Evolutionary conservation across 441 rosid genomes (phyloP), one percentile per base, ranked within the genome.

Genomic region (Cnidoscolus chayamansa): DNA sequence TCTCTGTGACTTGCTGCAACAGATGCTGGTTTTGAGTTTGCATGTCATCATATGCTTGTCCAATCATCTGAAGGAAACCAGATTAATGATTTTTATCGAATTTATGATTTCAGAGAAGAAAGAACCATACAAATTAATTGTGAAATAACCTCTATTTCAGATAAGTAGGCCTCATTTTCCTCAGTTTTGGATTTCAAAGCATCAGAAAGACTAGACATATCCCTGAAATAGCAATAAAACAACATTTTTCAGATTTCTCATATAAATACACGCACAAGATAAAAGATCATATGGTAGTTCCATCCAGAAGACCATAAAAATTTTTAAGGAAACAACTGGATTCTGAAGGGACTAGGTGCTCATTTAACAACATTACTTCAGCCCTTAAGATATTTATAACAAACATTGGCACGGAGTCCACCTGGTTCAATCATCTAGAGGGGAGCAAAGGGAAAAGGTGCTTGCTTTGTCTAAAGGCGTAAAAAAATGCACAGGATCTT

Each of bases 21-120:
- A 96, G 86, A 67, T 87, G 98, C 82, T 93, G 99, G 78, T 93
- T 96, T 81, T 93, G 98, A 20, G 90, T 88, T 82, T 91, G 97
- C 89, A 93, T 92, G 74, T 92, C 98, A 85, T 88, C 96, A 79
- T 96, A 96, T 68, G 90, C 93, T 80, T 86, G 96, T 75, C 96
- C 97, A 77, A 93, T 96, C 63, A 98, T 86, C 98, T 96, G 86
- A 69, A 84, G 75, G 75, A 83, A 82, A 83, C 62, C 19, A 77
- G 45, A 70, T 30, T 10, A 76, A 73, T 11, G 77, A 80, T 70
- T 68, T 68, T 61, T 70, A 74, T 19, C 58, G 72, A 79, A 71
- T 69, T 61, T 56, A 68, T 66, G 37, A 72, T 40, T 67, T 55
- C 64, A 73, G 63, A 68, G 75, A 60, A 81, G 62, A 70, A 37